A percentile compares a stretch with the other conserved stretches of the same genome.
These are phyloP conservation scores for Adansonia rubrostipa DNA, from an alignment of 441 rosid genomes.

Conservation along the genomic window DNA sequence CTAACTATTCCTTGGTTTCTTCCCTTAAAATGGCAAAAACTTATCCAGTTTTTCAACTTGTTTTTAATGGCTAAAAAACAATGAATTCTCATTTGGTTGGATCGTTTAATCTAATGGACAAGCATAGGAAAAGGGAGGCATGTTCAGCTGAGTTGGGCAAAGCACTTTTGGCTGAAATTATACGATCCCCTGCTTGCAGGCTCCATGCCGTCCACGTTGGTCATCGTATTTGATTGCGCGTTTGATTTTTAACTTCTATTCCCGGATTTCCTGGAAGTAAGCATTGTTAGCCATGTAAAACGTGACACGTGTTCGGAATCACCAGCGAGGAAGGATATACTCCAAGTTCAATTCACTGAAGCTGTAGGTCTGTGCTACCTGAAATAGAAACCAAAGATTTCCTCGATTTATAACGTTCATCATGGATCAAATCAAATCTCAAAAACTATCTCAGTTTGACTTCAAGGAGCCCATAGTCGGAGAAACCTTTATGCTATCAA, in stretches of 20 bases:
- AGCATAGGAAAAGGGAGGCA: neutral
- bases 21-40: neutral
- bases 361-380: neutral
- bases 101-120: neutral
- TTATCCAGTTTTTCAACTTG: neutral
- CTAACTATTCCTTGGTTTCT: neutral
- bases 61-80: neutral
- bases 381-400: neutral
- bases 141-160: neutral
- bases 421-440: neutral
- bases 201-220: neutral
- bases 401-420: neutral
- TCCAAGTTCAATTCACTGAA: neutral
- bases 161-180: neutral
- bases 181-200: neutral
- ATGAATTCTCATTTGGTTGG: neutral
- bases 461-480: neutral
- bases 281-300: neutral
- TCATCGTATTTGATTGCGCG: neutral
- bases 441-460: neutral
- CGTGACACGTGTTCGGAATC: neutral
- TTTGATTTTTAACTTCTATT: neutral
- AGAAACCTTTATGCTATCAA: too few species aligned
- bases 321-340: neutral
- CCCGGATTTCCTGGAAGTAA: neutral